Percentiles rank a stretch among this genome's conserved stretches.
Evolutionary conservation across 345 rosid species (phyloP).

Genomic region (Passiflora organensis): DNA sequence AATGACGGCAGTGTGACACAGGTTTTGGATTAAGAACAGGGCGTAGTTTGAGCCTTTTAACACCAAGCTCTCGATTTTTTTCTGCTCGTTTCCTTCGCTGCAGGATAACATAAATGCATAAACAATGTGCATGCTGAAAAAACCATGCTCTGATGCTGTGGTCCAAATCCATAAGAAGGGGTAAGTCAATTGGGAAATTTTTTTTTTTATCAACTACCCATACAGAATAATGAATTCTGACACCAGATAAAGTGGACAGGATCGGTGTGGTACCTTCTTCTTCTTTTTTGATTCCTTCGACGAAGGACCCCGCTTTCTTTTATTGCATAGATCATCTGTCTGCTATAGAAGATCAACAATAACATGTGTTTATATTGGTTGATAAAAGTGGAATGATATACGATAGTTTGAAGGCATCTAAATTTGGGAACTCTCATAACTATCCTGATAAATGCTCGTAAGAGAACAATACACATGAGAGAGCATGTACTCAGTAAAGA

Average conservation of each 20-base stretch:
- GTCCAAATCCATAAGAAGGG: background rate
- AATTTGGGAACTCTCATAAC: background rate
- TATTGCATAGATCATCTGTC: constrained; percentile 25
- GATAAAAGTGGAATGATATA: background rate
- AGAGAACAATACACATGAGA: background rate
- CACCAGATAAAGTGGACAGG: background rate
- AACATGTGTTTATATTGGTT: background rate
- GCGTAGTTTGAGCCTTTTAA: constrained; percentile 68
- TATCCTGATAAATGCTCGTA: background rate
- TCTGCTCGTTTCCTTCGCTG: constrained; percentile 81
- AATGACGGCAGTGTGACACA: constrained; percentile 62
- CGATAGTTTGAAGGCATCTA: background rate
- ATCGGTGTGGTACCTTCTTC: constrained; percentile 46
- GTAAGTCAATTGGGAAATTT: background rate
- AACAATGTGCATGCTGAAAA: background rate
- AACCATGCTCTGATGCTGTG: background rate
- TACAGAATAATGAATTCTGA: constrained; percentile 4
- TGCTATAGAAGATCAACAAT: constrained; percentile 13
- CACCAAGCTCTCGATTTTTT: constrained; percentile 68
- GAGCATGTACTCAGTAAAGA: background rate
- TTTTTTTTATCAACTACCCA: background rate
- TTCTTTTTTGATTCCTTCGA: constrained; percentile 50
- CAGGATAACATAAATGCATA: constrained; percentile 6
- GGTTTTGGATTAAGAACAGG: constrained; percentile 55
- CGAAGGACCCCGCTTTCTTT: constrained; percentile 44